Conservation (phyloP, 441 rosid species). For the Pelargonium fulgidum region DNA sequence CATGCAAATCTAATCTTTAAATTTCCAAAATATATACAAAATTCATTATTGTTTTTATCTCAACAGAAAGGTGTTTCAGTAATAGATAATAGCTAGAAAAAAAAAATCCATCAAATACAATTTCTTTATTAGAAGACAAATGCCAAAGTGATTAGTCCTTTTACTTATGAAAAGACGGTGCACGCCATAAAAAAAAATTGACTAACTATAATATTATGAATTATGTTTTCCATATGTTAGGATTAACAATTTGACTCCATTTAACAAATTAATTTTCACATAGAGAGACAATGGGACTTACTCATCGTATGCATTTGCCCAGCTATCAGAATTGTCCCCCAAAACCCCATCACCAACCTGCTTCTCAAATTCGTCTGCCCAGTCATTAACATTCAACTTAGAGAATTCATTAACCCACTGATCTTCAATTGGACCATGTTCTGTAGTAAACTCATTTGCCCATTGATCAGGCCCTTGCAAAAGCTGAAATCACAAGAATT, state of each 20-base stretch:
- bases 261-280: constrained; percentile 10
- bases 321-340: constrained; percentile 62
- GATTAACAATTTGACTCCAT: background rate
- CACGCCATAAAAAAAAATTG: too few relatives aligned
- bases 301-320: constrained; percentile 97
- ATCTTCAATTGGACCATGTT: constrained; percentile 54
- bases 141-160: constrained; percentile 4
- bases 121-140: background rate
- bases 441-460: constrained; percentile 76
- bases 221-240: too few relatives aligned
- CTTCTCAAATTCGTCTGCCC: constrained; percentile 84
- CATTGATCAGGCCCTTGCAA: constrained; percentile 66
- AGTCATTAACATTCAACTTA: constrained; percentile 77
- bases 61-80: background rate
- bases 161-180: background rate
- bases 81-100: background rate
- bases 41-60: background rate
- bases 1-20: background rate
- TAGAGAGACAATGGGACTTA: constrained; percentile 34
- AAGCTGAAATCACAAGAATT: constrained; percentile 35
- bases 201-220: too few relatives aligned
- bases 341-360: constrained; percentile 60
- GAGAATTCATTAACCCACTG: constrained; percentile 96
- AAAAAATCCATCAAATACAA: background rate
- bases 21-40: background rate